Evolutionary conservation across 2,329 filamentous ascomycete species (phyloP), one percentile per base, ranked within the genome.

Genomic region (Penicillium thymicola): DNA sequence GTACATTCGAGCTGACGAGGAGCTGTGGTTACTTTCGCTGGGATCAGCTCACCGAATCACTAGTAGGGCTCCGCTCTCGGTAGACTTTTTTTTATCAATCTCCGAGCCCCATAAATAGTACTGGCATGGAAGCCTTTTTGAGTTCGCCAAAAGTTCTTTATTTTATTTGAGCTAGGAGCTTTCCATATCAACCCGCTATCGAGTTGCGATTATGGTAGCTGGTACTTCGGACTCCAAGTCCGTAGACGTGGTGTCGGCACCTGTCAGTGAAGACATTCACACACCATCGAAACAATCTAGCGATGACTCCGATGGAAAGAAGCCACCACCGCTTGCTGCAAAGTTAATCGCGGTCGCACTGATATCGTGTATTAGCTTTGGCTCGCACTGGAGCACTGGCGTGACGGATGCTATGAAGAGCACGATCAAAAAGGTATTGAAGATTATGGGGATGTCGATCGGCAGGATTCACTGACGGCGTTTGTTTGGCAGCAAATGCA

Each of bases 361-460:
- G 14, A 70, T 72, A 18, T 69, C 68, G 3, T 72, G 64, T 30
- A 84, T 86, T 60, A 82, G 83, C 1, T 86, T 86, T 62, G 83
- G 83, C 0, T 82, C 81, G 0, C 79, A 81, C 23, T 86, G 83
- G 83, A 85, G 82, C 59, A 76, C 76, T n/a, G 82, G 83, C 2
- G 81, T 86, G 1, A 85, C 82, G 0, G 80, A 81, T 10, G 83
- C 84, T 1, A 81, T 86, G 78, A 86, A 86, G 65, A 82, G 75
- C 18, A 85, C 82, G 0, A 67, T 86, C 27, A 86, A 86, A 60
- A 85, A 85, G 76, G 70, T 70, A 60, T 8, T 10, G 63, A 41
- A 36, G 13, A 7, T 6, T 2, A 27, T 32, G 18, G 21, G 30
- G 10, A 37, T 8, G 16, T 27, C 16, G 28, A 32, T 44, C 1